A percentile compares a stretch with the other conserved stretches of the same genome.
These are phyloP conservation scores for Pulveroboletus sp. DNA, from an alignment of 768 basidiomycete genomes.

Conservation along the genomic window DNA sequence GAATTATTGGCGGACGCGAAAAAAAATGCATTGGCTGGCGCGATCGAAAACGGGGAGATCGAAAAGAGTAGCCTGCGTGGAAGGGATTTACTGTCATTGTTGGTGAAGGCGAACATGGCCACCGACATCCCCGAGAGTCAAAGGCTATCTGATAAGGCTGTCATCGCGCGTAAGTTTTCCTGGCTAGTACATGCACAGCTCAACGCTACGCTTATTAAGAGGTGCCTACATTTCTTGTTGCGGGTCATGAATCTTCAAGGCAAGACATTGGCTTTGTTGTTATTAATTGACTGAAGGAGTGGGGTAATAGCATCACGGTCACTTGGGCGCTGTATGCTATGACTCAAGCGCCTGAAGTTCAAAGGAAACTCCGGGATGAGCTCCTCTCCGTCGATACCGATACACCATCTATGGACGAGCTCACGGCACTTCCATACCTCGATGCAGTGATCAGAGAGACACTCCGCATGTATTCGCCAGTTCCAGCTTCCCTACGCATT, in stretches of 20 bases:
- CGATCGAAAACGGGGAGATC: conserved; percentile 26
- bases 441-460: conserved; percentile 64
- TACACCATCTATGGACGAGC: too few species aligned
- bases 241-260: conserved; percentile 61
- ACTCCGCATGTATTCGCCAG: conserved; percentile 48
- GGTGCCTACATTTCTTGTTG: conserved; percentile 58
- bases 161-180: conserved; percentile 48
- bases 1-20: conserved; percentile 34
- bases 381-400: too few species aligned
- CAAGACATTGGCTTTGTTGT: conserved; percentile 7
- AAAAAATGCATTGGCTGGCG: conserved; percentile 18
- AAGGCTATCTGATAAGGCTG: conserved; percentile 38
- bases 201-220: conserved; percentile 31
- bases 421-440: conserved; percentile 59
- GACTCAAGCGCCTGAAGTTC: conserved; percentile 43
- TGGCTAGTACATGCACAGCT: background rate
- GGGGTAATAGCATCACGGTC: conserved; percentile 32
- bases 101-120: conserved; percentile 64
- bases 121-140: conserved; percentile 8
- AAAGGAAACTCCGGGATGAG: conserved; percentile 23
- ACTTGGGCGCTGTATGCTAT: conserved; percentile 63
- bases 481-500: conserved; percentile 40
- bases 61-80: conserved; percentile 33
- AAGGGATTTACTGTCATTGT: conserved; percentile 60
- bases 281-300: background rate